Percentiles rank a stretch among this genome's conserved stretches.
phyloP scores from a whole-genome alignment of 164 flowering plant species.

The Warburgia ugandensis region DNA sequence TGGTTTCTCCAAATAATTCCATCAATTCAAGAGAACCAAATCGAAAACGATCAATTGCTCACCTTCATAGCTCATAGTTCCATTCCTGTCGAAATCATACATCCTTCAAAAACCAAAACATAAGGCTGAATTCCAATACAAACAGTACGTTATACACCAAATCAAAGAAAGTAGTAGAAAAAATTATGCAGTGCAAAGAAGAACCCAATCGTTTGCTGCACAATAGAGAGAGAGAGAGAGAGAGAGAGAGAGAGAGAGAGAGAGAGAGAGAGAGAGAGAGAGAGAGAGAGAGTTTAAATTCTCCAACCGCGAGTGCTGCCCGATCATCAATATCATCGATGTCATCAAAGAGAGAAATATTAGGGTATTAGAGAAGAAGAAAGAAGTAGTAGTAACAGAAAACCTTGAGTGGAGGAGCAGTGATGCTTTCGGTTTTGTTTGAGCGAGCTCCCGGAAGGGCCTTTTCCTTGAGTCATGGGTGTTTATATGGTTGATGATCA shows the following conservation, averaged over 20 bases:
- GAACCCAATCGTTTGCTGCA: constrained; percentile 86
- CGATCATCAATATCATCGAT: constrained; percentile 20
- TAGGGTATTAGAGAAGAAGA: background rate
- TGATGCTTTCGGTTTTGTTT: constrained; percentile 46
- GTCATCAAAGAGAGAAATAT: no score
- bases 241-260: no score
- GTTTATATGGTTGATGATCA: no score
- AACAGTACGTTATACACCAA: background rate
- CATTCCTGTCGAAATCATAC: constrained; percentile 78
- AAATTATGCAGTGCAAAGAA: no score
- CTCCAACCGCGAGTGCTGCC: constrained; percentile 61
- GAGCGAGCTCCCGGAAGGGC: no score
- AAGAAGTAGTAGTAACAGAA: background rate
- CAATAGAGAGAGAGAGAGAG: constrained; percentile 52
- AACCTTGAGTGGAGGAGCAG: constrained; percentile 73
- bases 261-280: no score
- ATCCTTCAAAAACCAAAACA: constrained; percentile 33
- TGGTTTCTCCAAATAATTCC: no score
- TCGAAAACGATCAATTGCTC: background rate
- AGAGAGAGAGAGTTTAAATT: no score
- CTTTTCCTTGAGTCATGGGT: no score
- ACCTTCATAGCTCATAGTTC: constrained; percentile 82
- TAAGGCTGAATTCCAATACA: no score
- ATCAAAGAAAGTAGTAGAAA: background rate
- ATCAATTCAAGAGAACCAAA: no score